Conservation (phyloP, 73 alveolate species). For the Paramecium biaurelia region DNA sequence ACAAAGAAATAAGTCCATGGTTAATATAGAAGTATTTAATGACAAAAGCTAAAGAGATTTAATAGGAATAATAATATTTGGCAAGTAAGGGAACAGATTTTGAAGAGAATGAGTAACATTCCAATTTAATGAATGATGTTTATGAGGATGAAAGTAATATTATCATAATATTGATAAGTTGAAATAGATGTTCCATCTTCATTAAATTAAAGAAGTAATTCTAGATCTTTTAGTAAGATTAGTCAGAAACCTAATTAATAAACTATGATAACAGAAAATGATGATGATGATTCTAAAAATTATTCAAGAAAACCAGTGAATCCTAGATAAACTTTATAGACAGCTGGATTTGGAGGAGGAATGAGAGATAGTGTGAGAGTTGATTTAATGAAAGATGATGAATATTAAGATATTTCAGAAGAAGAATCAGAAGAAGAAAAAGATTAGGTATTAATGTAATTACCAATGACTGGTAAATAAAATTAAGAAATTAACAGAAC, state of each 20-base stretch:
- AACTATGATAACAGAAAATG: neutral
- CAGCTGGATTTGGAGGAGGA: conserved; percentile 31
- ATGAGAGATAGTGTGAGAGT: neutral
- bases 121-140: neutral
- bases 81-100: neutral
- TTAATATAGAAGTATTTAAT: neutral
- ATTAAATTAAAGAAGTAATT: neutral
- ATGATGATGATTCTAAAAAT: neutral
- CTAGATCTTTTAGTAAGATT: neutral
- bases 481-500: neutral
- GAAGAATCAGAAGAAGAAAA: neutral
- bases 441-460: neutral
- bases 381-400: neutral
- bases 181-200: neutral
- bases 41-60: neutral
- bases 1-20: neutral
- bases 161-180: neutral
- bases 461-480: neutral
- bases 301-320: neutral
- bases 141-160: neutral
- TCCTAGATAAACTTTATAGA: neutral
- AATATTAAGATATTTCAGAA: neutral
- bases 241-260: neutral
- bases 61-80: neutral
- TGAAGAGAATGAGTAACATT: neutral